Conservation (phyloP, 2,329 filamentous ascomycete species). For the Venturia aucupariae region DNA sequence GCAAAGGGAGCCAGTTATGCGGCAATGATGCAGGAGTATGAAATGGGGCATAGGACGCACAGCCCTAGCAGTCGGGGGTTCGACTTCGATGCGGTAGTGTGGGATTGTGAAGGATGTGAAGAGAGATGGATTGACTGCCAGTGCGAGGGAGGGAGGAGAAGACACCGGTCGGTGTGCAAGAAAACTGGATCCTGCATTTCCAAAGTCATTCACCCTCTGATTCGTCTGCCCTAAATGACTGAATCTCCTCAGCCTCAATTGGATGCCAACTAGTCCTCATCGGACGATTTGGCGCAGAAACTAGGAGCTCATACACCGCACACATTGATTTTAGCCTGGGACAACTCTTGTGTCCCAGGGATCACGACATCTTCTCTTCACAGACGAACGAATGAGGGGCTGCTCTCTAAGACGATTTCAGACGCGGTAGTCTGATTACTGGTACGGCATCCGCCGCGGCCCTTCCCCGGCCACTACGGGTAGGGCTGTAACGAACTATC, state of each 20-base stretch:
- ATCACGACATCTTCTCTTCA: background rate
- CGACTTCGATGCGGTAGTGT: background rate
- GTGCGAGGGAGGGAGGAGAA: background rate
- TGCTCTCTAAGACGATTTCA: background rate
- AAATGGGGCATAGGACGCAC: background rate
- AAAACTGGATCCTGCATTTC: background rate
- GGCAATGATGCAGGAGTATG: conserved; percentile 1
- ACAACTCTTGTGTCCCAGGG: background rate
- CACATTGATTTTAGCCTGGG: background rate
- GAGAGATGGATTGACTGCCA: background rate
- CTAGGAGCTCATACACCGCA: background rate
- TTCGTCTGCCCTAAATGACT: background rate
- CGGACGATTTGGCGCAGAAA: background rate
- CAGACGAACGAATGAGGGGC: too few relatives aligned
- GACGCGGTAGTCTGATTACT: background rate
- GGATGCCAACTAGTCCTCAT: background rate
- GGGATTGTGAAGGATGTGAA: background rate
- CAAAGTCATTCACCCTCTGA: background rate
- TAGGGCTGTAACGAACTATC: background rate
- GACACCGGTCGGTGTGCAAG: background rate
- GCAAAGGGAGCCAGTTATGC: background rate
- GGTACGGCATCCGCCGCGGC: background rate
- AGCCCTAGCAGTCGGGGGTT: background rate
- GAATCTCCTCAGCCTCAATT: background rate
- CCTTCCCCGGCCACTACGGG: background rate